Conservation (phyloP, 768 basidiomycete species). For the Mycena vulgaris region DNA sequence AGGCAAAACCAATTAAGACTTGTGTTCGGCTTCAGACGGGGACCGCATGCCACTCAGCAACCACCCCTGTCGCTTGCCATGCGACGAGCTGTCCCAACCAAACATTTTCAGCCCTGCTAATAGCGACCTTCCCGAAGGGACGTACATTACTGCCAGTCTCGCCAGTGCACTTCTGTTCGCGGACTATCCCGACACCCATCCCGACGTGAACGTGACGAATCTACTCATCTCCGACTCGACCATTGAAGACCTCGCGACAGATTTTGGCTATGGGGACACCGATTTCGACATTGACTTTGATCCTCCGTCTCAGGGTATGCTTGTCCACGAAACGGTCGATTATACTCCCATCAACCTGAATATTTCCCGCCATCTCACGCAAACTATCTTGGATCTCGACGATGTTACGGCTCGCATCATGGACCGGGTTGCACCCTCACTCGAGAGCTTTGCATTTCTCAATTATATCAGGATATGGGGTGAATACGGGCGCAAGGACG, state of each 20-base stretch:
- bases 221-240: slow-evolving; percentile 33
- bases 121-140: slow-evolving; percentile 27
- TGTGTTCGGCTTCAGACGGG: no score
- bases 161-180: slow-evolving; percentile 16
- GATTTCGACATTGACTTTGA: neutral
- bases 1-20: no score
- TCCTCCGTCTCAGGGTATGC: neutral
- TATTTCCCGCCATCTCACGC: neutral
- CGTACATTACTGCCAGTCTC: slow-evolving; percentile 28
- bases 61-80: no score
- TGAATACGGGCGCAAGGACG: neutral
- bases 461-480: slow-evolving; percentile 23
- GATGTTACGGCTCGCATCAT: slow-evolving; percentile 29
- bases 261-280: slow-evolving; percentile 28
- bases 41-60: no score
- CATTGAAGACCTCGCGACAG: slow-evolving; percentile 22
- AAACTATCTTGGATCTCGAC: slow-evolving; percentile 21
- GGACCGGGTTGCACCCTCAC: slow-evolving; percentile 25
- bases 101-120: slow-evolving; percentile 14
- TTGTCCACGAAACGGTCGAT: slow-evolving; percentile 1
- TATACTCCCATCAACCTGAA: slow-evolving; percentile 22
- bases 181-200: slow-evolving; percentile 29
- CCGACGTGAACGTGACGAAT: slow-evolving; percentile 13
- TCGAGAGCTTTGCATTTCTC: slow-evolving; percentile 33
- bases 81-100: neutral